Conservation (phyloP, 345 rosid genomes). For the Linum tenue region DNA sequence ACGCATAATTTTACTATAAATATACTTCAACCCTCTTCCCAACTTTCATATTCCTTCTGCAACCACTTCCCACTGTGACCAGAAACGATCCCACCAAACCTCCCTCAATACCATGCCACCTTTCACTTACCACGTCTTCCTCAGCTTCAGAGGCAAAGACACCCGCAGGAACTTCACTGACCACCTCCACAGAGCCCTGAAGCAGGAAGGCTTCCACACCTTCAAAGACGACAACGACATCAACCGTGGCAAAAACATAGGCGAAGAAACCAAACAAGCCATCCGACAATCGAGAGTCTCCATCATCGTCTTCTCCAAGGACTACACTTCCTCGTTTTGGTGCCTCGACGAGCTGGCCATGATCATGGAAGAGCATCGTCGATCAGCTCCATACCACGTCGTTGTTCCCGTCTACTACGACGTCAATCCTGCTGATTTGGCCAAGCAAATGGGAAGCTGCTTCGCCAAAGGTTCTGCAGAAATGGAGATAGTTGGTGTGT, state of each 20-base stretch:
- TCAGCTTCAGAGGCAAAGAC: conserved; percentile 12
- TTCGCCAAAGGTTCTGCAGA: not conserved
- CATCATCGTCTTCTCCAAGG: not conserved
- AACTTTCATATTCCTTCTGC: no score
- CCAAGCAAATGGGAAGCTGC: not conserved
- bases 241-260: not conserved
- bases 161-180: not conserved
- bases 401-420: not conserved
- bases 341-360: not conserved
- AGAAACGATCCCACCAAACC: no score
- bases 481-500: not conserved
- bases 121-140: not conserved
- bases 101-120: no score
- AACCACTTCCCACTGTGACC: no score
- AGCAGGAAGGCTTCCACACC: not conserved
- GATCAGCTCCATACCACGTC: not conserved
- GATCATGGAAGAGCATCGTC: not conserved
- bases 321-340: not conserved
- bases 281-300: not conserved
- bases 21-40: no score
- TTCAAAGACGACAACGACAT: not conserved
- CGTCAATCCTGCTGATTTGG: not conserved
- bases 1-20: no score
- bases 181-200: conserved; percentile 7
- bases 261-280: not conserved